A percentile compares a stretch with the other conserved stretches of the same genome.
phyloP scores from a whole-genome alignment of 2,329 filamentous ascomycete genomes.

The Nectriaceae sp. region DNA sequence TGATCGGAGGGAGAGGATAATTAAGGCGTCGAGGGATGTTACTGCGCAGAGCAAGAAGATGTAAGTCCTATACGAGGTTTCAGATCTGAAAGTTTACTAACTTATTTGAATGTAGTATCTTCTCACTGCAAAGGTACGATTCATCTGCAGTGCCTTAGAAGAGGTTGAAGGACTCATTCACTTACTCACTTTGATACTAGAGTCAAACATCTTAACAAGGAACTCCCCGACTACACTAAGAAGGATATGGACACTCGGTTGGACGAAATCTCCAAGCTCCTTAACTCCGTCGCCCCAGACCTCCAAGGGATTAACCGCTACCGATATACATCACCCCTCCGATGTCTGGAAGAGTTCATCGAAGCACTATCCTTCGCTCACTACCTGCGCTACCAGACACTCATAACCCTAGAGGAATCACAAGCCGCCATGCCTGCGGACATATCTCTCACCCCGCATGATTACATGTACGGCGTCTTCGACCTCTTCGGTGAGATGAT shows the following conservation, averaged over 20 bases:
- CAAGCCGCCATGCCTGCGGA: constrained; percentile 48
- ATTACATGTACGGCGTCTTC: constrained; percentile 89
- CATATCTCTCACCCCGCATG: constrained; percentile 72
- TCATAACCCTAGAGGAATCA: constrained; percentile 70
- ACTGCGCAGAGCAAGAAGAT: constrained; percentile 97
- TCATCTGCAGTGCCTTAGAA: no score
- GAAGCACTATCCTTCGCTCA: constrained; percentile 88
- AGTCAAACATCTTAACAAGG: constrained; percentile 61
- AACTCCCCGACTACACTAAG: constrained; percentile 68
- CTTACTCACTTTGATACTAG: constrained; percentile 42
- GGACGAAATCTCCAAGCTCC: constrained; percentile 69
- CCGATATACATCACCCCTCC: constrained; percentile 79
- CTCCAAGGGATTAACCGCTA: constrained; percentile 77
- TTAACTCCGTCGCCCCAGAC: constrained; percentile 69
- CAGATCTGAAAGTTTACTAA: not conserved
- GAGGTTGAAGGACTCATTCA: not conserved
- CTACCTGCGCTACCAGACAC: constrained; percentile 76
- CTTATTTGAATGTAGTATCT: constrained; percentile 32
- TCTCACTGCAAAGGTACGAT: constrained; percentile 41
- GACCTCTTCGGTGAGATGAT: constrained; percentile 96
- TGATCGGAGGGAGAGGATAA: constrained; percentile 84
- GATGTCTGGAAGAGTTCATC: constrained; percentile 90
- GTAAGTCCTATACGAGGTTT: constrained; percentile 53
- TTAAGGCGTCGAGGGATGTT: constrained; percentile 90
- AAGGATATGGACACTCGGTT: constrained; percentile 72